phyloP scores from a whole-genome alignment of 305 asterid genomes.

The Plantago lanceolata region DNA sequence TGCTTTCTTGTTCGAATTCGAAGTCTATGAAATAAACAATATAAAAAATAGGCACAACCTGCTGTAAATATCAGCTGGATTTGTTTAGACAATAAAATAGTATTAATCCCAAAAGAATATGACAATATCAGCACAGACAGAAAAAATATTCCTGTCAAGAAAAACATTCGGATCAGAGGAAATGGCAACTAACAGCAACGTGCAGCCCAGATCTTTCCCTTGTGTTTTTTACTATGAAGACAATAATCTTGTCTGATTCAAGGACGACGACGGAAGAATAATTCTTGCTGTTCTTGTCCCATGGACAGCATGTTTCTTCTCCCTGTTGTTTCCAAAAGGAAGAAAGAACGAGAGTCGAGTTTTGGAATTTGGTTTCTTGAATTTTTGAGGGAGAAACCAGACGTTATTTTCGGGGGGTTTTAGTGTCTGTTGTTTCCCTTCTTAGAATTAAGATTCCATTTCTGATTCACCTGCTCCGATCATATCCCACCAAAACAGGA shows the following conservation, averaged over 20 bases:
- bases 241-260: slow-evolving; percentile 15
- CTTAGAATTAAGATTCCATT: slow-evolving; percentile 4
- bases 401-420: slow-evolving; percentile 35
- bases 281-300: slow-evolving; percentile 26
- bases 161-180: slow-evolving; percentile 4
- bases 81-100: slow-evolving; percentile 22
- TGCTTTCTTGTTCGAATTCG: not conserved
- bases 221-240: not conserved
- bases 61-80: slow-evolving; percentile 18
- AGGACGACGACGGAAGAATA: too few relatives aligned
- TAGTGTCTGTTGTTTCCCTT: not conserved
- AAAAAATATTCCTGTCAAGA: not conserved
- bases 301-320: slow-evolving; percentile 49
- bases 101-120: not conserved
- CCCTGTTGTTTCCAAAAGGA: slow-evolving; percentile 48
- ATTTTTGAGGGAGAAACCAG: slow-evolving; percentile 26
- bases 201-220: not conserved
- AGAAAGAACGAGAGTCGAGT: slow-evolving; percentile 49
- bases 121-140: not conserved
- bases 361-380: slow-evolving; percentile 20
- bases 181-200: not conserved
- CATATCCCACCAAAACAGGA: slow-evolving; percentile 20
- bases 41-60: slow-evolving; percentile 8
- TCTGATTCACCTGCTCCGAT: slow-evolving; percentile 6
- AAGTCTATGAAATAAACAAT: slow-evolving; percentile 4